phyloP scores from a whole-genome alignment of 257 asterid species.

The Gentiana macrophylla region DNA sequence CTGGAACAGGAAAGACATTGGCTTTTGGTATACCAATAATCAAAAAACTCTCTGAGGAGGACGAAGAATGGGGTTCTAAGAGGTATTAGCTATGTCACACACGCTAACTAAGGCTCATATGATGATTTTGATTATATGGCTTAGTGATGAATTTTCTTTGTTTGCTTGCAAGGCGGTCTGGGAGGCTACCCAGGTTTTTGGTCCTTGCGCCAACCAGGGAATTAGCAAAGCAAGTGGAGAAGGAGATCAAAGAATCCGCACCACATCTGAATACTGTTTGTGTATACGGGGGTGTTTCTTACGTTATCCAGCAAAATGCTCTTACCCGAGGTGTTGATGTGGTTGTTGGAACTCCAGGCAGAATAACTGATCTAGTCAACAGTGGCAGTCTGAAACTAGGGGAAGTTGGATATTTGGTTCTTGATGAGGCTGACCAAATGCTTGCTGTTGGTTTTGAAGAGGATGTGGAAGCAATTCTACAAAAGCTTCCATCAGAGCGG shows the following conservation, averaged over 20 bases:
- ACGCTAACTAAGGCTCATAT: background rate
- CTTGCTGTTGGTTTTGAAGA: slow-evolving; percentile 99
- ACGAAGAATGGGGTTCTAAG: slow-evolving; percentile 38
- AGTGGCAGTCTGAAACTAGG: slow-evolving; percentile 58
- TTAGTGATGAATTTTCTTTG: slow-evolving; percentile 9
- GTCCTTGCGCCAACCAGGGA: slow-evolving; percentile 99
- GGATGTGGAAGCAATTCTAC: slow-evolving; percentile 74
- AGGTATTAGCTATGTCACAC: slow-evolving; percentile 34
- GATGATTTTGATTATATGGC: slow-evolving; percentile 6
- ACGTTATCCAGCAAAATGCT: slow-evolving; percentile 56
- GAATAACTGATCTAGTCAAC: slow-evolving; percentile 78
- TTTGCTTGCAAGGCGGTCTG: slow-evolving; percentile 39
- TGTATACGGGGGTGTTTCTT: slow-evolving; percentile 88
- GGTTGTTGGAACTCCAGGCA: slow-evolving; percentile 98
- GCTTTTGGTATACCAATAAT: slow-evolving; percentile 98
- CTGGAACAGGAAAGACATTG: slow-evolving; percentile 97
- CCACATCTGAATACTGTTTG: slow-evolving; percentile 63
- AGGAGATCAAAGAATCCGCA: slow-evolving; percentile 79
- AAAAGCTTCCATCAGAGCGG: slow-evolving; percentile 63
- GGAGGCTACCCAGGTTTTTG: slow-evolving; percentile 68
- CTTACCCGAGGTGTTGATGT: slow-evolving; percentile 87
- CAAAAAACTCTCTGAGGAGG: slow-evolving; percentile 52
- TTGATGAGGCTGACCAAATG: slow-evolving; percentile 99
- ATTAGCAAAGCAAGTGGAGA: slow-evolving; percentile 95
- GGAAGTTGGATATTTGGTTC: slow-evolving; percentile 84